Percentiles rank a stretch among this genome's conserved stretches.
phyloP scores from a whole-genome alignment of 2,329 filamentous ascomycete genomes.

The Neonectria punicea region DNA sequence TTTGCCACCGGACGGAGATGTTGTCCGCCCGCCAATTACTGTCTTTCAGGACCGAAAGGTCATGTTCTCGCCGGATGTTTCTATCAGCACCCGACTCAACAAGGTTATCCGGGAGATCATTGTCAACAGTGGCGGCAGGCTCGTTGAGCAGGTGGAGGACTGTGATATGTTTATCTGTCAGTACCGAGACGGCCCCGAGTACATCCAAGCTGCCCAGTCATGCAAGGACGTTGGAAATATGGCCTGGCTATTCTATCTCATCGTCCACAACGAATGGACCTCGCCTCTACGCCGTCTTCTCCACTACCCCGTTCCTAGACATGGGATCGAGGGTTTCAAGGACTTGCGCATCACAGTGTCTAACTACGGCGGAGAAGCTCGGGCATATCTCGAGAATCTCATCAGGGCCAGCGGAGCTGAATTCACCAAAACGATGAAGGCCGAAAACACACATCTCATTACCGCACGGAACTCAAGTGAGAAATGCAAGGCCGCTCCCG shows the following conservation, averaged over 20 bases:
- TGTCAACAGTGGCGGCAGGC: conserved; percentile 72
- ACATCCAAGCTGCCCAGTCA: conserved; percentile 77
- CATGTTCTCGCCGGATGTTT: conserved; percentile 80
- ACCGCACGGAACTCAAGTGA: conserved; percentile 91
- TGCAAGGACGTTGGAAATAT: conserved; percentile 91
- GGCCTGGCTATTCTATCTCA: conserved; percentile 92
- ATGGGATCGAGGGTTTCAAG: conserved; percentile 83
- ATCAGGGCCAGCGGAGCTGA: conserved; percentile 85
- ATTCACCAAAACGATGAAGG: conserved; percentile 94
- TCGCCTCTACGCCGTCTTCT: conserved; percentile 84
- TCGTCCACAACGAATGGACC: conserved; percentile 89
- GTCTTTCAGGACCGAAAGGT: conserved; percentile 84
- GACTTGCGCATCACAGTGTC: conserved; percentile 86
- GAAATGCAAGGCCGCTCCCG: conserved; percentile 89
- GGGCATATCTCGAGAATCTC: conserved; percentile 92
- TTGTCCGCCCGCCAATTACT: conserved; percentile 64
- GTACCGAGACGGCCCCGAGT: conserved; percentile 84
- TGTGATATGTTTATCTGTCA: conserved; percentile 90
- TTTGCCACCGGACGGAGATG: conserved; percentile 54
- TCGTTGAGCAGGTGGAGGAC: conserved; percentile 72
- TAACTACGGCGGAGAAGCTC: conserved; percentile 95
- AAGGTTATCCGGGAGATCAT: conserved; percentile 79
- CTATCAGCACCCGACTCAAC: conserved; percentile 73
- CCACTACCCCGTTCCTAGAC: conserved; percentile 85
- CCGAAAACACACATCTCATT: conserved; percentile 94